Evolutionary conservation across 148 eudicot species (phyloP).

Genomic region (Silene conica): DNA sequence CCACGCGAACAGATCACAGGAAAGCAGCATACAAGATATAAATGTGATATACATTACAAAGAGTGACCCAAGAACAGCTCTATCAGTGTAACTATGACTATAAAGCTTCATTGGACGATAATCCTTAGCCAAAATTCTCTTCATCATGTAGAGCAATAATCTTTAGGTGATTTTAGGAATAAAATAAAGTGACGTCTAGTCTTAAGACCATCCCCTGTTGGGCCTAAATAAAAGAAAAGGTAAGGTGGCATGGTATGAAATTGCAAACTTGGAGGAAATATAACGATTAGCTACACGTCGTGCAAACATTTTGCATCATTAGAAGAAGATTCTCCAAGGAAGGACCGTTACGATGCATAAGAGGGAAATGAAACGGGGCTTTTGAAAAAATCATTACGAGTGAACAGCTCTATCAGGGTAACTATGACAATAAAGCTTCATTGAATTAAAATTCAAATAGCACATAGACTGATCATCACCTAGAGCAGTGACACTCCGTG

Average conservation of each 20-base stretch:
- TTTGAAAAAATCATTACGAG: too few relatives aligned
- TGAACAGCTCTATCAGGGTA: conserved; percentile 34
- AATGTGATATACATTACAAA: background rate
- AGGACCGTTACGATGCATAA: background rate
- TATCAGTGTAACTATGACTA: conserved; percentile 51
- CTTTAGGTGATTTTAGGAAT: background rate
- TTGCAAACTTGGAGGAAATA: background rate
- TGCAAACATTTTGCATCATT: background rate
- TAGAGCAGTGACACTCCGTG: conserved; percentile 15
- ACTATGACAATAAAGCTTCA: conserved; percentile 43
- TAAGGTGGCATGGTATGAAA: background rate
- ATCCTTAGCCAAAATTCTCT: conserved; percentile 33
- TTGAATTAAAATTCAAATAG: conserved; percentile 34
- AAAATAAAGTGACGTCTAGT: too few relatives aligned
- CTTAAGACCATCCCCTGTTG: too few relatives aligned
- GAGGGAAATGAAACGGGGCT: too few relatives aligned
- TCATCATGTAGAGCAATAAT: conserved; percentile 41
- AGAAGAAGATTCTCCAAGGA: background rate
- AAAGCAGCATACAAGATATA: background rate
- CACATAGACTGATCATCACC: conserved; percentile 26
- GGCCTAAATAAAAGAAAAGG: background rate
- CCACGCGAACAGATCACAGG: background rate
- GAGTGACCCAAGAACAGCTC: conserved; percentile 19
- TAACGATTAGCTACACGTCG: background rate
- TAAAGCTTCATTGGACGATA: conserved; percentile 34